These are phyloP conservation scores for Volvox reticuliferus DNA, from an alignment of 139 green algal genomes.

Conservation along the genomic window DNA sequence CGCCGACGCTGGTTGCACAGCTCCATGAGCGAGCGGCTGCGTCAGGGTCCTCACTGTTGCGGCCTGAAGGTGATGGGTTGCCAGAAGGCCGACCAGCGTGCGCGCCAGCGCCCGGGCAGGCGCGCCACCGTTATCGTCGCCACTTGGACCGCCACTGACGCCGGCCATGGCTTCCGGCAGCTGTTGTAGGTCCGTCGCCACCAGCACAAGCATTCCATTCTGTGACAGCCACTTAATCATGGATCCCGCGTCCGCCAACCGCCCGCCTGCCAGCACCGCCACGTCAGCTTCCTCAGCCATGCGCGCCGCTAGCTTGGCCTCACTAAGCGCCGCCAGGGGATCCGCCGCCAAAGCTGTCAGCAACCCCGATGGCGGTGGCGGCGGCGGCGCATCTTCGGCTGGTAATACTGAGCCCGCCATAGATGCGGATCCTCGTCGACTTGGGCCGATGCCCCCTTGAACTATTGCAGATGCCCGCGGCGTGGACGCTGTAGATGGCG, in stretches of 20 bases:
- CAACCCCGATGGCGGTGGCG: background rate
- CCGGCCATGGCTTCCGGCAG: background rate
- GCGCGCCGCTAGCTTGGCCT: slow-evolving; percentile 39
- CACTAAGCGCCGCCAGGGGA: slow-evolving; percentile 21
- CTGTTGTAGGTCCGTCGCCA: slow-evolving; percentile 23
- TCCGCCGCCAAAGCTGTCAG: background rate
- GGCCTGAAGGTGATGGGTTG: slow-evolving; percentile 16
- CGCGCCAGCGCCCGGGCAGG: slow-evolving; percentile 23
- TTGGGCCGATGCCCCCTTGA: background rate
- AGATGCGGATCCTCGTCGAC: background rate
- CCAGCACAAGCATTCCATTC: slow-evolving; percentile 33
- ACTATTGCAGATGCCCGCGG: background rate
- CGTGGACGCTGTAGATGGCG: background rate
- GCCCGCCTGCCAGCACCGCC: slow-evolving; percentile 20
- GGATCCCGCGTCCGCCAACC: slow-evolving; percentile 24
- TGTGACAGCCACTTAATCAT: slow-evolving; percentile 39
- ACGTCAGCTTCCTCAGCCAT: slow-evolving; percentile 41
- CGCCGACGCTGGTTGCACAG: background rate
- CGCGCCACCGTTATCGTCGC: background rate
- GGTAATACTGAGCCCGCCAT: background rate
- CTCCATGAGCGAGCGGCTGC: background rate
- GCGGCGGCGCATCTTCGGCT: background rate
- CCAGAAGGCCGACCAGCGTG: slow-evolving; percentile 21
- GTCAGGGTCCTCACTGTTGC: background rate
- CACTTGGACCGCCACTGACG: background rate